Evolutionary conservation across 2,329 filamentous ascomycete species (phyloP), one percentile per base, ranked within the genome.

Genomic region (Amauroascus niger): DNA sequence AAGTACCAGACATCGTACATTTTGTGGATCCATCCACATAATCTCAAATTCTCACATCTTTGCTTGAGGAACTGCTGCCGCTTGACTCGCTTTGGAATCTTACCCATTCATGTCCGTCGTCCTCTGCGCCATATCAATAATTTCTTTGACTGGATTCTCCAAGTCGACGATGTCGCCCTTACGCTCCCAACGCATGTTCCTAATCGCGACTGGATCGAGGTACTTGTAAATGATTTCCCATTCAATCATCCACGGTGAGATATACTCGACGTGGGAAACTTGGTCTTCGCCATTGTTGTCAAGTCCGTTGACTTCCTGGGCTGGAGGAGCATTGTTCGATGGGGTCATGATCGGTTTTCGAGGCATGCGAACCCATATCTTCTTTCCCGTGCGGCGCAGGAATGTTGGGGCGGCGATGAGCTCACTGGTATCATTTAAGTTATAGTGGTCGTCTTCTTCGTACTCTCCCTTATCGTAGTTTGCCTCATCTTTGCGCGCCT

Each of bases 181-280:
- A 11, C 16, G 16, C 26, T 43, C 26, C 56, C 53, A 54, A 9
- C 18, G 11, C 11, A 53, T 20, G 8, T 33, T 32, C 26, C 45
- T 53, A 30, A 57, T 37, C 16, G 54, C 30, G 28, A 53, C 62
- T 20, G 56, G 59, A 55, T 72, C 68, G 56, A 72, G 58, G 58
- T 61, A 65, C 62, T 71, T 72, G 61, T 67, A 72, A 59, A 61
- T 65, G 64, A 70, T 70, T 53, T 70, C 63, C 63, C 67, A 72
- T n/a, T 58, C 58, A 6, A 72, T 41, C n/a, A 33, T 60, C 61
- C 63, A 65, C 30, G 18, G 52, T 41, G 26, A 18, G 68, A 61
- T 18, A 73, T 74, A 26, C 76, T 47, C 0, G 71, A 46, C 18
- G 7, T 37, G 16, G 5, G 26, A n/a, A 6, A 43, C 24, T 16